Conservation (phyloP, 2,329 filamentous ascomycete species). For the Sclerotinia trifoliorum region DNA sequence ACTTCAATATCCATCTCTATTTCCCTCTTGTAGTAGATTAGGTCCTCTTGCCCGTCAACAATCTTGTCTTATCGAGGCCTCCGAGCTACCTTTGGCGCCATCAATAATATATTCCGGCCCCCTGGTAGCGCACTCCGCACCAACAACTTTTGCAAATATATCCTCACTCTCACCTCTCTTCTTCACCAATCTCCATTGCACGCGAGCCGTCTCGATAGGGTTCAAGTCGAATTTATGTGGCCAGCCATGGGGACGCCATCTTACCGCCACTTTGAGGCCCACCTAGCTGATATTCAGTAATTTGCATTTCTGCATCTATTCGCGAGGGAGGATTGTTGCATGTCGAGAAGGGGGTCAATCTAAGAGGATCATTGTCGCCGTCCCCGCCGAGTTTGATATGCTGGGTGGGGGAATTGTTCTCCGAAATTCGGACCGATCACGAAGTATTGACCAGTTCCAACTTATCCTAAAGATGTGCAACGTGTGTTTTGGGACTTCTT, state of each 20-base stretch:
- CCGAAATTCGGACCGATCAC: neutral
- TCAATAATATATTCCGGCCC: too few species aligned
- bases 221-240: slow-evolving; percentile 19
- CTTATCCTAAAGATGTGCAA: neutral
- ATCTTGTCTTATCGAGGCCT: too few species aligned
- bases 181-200: neutral
- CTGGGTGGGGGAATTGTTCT: slow-evolving; percentile 15
- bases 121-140: neutral
- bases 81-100: neutral
- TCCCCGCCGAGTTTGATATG: neutral
- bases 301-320: slow-evolving; percentile 25
- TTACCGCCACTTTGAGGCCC: neutral
- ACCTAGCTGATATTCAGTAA: slow-evolving; percentile 24
- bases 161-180: neutral
- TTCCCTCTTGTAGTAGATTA: neutral
- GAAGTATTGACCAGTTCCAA: neutral
- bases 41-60: neutral
- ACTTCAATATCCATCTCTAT: neutral
- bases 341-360: slow-evolving; percentile 19
- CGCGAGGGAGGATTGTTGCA: slow-evolving; percentile 19
- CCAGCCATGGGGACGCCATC: slow-evolving; percentile 26
- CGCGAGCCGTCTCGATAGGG: slow-evolving; percentile 4
- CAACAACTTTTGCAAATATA: neutral
- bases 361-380: slow-evolving; percentile 5
- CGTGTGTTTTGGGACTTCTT: neutral